Conservation (phyloP, 2,329 filamentous ascomycete genomes). For the Mycosphaerelloides madeirae region DNA sequence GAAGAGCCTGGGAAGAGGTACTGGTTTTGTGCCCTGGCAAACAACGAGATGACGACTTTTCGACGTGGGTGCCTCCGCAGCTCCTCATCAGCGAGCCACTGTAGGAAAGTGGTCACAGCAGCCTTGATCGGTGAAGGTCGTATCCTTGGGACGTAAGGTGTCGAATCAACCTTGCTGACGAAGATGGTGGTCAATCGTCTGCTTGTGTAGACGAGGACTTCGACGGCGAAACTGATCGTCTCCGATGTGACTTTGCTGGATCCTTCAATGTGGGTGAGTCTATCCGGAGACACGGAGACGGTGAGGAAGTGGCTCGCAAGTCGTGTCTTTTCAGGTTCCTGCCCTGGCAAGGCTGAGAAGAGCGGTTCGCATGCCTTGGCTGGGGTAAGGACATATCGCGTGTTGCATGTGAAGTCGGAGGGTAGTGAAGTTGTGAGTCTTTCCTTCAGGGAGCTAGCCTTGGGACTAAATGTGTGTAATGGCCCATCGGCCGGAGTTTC, state of each 20-base stretch:
- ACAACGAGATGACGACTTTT: slow-evolving; percentile 72
- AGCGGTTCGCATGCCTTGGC: slow-evolving; percentile 70
- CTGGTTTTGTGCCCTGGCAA: slow-evolving; percentile 85
- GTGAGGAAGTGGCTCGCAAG: slow-evolving; percentile 78
- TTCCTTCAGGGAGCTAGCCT: slow-evolving; percentile 26
- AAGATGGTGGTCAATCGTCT: slow-evolving; percentile 79
- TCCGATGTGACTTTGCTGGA: slow-evolving; percentile 30
- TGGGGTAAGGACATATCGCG: slow-evolving; percentile 84
- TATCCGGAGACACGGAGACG: slow-evolving; percentile 39
- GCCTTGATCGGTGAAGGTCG: slow-evolving; percentile 68
- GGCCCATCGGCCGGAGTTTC: slow-evolving; percentile 2
- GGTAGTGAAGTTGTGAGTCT: slow-evolving; percentile 52
- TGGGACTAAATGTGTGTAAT: not conserved
- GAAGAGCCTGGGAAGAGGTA: slow-evolving; percentile 93
- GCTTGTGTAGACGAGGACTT: slow-evolving; percentile 81
- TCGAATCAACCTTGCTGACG: slow-evolving; percentile 95
- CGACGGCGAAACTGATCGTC: slow-evolving; percentile 75
- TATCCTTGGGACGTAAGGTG: slow-evolving; percentile 71
- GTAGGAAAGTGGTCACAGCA: slow-evolving; percentile 69
- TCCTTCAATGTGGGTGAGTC: slow-evolving; percentile 22
- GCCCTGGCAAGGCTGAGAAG: slow-evolving; percentile 70
- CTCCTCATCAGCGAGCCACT: slow-evolving; percentile 62
- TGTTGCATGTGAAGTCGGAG: slow-evolving; percentile 55
- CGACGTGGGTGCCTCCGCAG: slow-evolving; percentile 44
- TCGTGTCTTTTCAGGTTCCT: slow-evolving; percentile 70